Evolutionary conservation across 1,284 basidiomycete genomes (phyloP), one percentile per base, ranked within the genome.

Genomic region (Ceratobasidium sp.): DNA sequence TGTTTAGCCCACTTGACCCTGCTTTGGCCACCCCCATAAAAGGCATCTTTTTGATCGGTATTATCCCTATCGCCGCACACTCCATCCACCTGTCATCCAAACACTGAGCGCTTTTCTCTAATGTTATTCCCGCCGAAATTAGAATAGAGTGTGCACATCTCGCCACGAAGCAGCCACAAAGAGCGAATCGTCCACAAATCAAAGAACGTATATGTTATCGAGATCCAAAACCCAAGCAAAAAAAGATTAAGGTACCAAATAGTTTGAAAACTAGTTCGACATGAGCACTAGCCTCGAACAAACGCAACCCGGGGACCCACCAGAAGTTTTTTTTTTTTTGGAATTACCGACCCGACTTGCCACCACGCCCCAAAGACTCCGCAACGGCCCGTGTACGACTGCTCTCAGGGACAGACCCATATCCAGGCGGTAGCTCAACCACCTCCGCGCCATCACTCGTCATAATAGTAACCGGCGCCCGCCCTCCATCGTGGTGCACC

Each of bases 401-500:
- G 29, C 44, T 40, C 70, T 73, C 70, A 32, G 70, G 70, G n/a
- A 73, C 70, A 46, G 43, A n/a, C 15, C 25, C 40, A 46, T 73
- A 73, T 13, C 70, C 70, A 6, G 70, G 70, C 22, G 70, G 77
- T 19, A 78, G 56, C 49, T 78, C 77, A 22, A 78, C 77, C 6
- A 78, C 76, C n/a, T 78, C 77, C 2, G 77, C 69, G 2, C 77
- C 77, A 52, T 78, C 76, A 9, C 69, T 67, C 34, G 77, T 76
- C 65, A 61, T 76, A 56, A 78, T 78, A 11, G 77, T 76, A 7
- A 78, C 69, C 46, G 77, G 76, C 19, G 77, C 77, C 19, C 70
- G 76, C n/a, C 77, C 76, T 15, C 66, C 64, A 43, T 78, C 77
- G 29, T 78, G 77, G 37, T 78, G 77, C 1, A 78, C 77, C 22